Conservation (phyloP, 2,329 filamentous ascomycete species). For the Cercospora sojina region DNA sequence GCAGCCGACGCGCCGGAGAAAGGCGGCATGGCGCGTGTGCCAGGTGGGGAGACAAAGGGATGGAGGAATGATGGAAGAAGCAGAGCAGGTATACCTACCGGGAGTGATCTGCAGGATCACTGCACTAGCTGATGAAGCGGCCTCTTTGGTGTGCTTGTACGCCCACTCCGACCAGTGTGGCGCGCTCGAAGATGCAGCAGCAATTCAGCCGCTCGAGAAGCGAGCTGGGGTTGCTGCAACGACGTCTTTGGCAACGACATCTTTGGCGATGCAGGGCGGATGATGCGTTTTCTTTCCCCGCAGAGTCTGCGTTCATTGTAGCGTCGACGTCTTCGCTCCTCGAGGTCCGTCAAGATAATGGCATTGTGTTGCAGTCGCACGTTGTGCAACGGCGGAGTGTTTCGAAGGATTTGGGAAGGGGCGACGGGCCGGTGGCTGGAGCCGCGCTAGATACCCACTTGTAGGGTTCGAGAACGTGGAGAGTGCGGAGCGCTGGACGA, state of each 20-base stretch:
- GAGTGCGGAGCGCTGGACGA: neutral
- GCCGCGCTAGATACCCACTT: neutral
- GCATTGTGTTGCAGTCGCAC: neutral
- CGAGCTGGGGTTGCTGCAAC: neutral
- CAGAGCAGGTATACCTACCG: neutral
- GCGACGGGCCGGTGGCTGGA: neutral
- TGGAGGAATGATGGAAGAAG: neutral
- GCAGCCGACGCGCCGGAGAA: neutral
- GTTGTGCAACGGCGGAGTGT: neutral
- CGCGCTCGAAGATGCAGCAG: neutral
- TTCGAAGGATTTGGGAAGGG: neutral
- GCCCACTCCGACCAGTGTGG: neutral
- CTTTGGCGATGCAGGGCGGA: neutral
- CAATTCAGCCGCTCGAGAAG: neutral
- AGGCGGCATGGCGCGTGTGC: neutral
- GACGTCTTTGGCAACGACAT: neutral
- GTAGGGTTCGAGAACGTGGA: neutral
- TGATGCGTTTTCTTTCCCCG: neutral
- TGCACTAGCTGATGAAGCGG: neutral
- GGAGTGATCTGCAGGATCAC: neutral
- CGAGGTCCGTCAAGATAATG: neutral
- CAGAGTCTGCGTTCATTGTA: neutral
- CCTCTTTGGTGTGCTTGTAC: neutral
- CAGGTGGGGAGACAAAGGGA: neutral
- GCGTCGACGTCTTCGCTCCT: neutral